These are phyloP conservation scores for Coprinopsis cinerea DNA, from an alignment of 768 basidiomycete genomes.

Conservation along the genomic window DNA sequence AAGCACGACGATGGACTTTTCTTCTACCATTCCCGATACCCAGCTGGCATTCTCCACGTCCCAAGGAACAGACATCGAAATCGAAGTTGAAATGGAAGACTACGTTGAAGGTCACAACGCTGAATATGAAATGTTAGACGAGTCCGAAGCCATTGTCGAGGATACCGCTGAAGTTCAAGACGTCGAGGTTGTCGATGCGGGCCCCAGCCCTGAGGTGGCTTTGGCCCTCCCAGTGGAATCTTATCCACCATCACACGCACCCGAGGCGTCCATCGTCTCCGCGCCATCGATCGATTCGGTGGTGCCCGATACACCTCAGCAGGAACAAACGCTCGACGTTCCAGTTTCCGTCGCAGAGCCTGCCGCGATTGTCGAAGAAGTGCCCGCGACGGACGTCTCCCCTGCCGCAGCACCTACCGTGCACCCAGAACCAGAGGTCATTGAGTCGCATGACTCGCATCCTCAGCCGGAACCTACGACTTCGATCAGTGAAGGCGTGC, in stretches of 20 bases:
- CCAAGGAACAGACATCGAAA: conserved; percentile 2
- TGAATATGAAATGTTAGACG: conserved; percentile 17
- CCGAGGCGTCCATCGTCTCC: neutral
- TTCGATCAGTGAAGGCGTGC: too few species aligned
- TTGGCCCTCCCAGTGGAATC: neutral
- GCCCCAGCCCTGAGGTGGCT: neutral
- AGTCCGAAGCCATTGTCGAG: conserved; percentile 5
- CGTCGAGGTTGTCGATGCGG: conserved; percentile 13
- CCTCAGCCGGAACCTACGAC: too few species aligned
- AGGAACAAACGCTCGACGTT: neutral
- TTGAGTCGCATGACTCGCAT: neutral
- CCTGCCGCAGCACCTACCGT: neutral
- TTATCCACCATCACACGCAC: neutral
- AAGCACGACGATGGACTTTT: neutral
- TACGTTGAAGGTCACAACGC: conserved; percentile 13
- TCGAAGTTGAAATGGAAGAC: conserved; percentile 17
- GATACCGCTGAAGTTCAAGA: conserved; percentile 13
- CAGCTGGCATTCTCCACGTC: conserved; percentile 1
- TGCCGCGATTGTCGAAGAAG: neutral
- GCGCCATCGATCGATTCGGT: neutral
- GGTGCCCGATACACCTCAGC: neutral
- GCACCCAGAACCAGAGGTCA: neutral
- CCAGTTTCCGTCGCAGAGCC: neutral
- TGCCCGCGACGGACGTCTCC: too few species aligned
- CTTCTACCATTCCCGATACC: conserved; percentile 2